A percentile compares a stretch with the other conserved stretches of the same genome.
phyloP scores from a whole-genome alignment of 371 early-diverging fungal species.

The Haplosporangium sp. region DNA sequence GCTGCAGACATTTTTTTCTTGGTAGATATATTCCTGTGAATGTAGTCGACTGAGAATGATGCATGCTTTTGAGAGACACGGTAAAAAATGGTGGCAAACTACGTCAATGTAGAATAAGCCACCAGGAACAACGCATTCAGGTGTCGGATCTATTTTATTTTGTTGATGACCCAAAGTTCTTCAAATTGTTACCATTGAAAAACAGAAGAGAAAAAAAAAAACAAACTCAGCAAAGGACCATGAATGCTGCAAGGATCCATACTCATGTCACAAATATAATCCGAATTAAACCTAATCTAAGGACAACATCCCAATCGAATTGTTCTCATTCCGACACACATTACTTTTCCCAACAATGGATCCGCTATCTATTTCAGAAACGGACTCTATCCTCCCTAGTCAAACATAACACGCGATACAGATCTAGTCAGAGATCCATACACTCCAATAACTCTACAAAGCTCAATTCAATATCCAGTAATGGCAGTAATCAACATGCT shows the following conservation, averaged over 20 bases:
- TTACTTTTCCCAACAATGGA: slow-evolving; percentile 12
- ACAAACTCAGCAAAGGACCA: slow-evolving; percentile 1
- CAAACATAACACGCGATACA: slow-evolving; percentile 4
- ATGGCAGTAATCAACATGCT: too few species aligned
- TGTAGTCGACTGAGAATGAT: background rate
- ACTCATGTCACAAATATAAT: slow-evolving; percentile 1
- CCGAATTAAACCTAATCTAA: background rate
- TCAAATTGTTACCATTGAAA: too few species aligned
- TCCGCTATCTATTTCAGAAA: slow-evolving; percentile 1
- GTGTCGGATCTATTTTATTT: background rate
- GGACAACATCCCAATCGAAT: background rate
- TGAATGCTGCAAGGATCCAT: slow-evolving; percentile 38
- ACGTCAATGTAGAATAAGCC: slow-evolving; percentile 15
- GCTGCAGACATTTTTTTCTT: slow-evolving; percentile 9
- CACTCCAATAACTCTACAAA: slow-evolving; percentile 5
- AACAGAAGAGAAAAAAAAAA: too few species aligned
- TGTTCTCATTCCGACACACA: slow-evolving; percentile 9
- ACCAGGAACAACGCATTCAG: background rate
- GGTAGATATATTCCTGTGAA: background rate
- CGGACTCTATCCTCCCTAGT: background rate
- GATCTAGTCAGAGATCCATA: slow-evolving; percentile 1
- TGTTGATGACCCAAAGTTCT: background rate
- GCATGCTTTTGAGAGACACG: background rate
- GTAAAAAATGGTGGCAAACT: slow-evolving; percentile 27
- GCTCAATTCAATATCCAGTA: background rate